Evolutionary conservation across 1,284 basidiomycete genomes (phyloP).

Genomic region (Rhodotorula sp.): DNA sequence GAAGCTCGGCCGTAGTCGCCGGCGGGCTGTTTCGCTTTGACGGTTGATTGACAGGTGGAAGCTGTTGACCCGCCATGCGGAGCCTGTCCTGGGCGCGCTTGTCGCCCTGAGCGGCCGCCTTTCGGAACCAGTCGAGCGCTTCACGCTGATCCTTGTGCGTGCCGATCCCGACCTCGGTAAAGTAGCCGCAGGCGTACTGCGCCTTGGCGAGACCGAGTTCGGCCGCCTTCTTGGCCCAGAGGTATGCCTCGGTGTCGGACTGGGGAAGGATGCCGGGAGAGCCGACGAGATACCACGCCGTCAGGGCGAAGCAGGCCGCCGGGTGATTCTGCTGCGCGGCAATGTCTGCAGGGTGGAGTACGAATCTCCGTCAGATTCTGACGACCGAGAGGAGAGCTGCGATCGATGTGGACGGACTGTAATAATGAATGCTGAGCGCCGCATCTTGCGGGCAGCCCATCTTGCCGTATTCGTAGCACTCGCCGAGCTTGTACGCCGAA

Average conservation of each 20-base stretch:
- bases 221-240: slow-evolving; percentile 91
- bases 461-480: slow-evolving; percentile 99
- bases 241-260: slow-evolving; percentile 93
- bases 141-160: slow-evolving; percentile 50
- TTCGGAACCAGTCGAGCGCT: slow-evolving; percentile 80
- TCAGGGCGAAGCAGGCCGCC: slow-evolving; percentile 96
- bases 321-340: slow-evolving; percentile 95
- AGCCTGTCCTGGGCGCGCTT: slow-evolving; percentile 87
- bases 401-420: slow-evolving; percentile 62
- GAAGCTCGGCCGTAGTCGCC: background rate
- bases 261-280: slow-evolving; percentile 96
- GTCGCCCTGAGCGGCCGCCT: slow-evolving; percentile 89
- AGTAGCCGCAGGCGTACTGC: slow-evolving; percentile 97
- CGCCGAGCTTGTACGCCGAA: slow-evolving; percentile 90
- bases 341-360: slow-evolving; percentile 64
- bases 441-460: slow-evolving; percentile 98
- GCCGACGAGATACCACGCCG: slow-evolving; percentile 98
- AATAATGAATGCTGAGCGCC: slow-evolving; percentile 96
- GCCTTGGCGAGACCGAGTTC: slow-evolving; percentile 92
- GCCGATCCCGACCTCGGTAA: slow-evolving; percentile 67
- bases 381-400: background rate
- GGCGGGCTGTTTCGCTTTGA: background rate
- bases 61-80: slow-evolving; percentile 26
- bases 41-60: slow-evolving; percentile 4
- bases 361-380: background rate